phyloP scores from a whole-genome alignment of 495 filamentous ascomycete species.

The Penicillium canariense region DNA sequence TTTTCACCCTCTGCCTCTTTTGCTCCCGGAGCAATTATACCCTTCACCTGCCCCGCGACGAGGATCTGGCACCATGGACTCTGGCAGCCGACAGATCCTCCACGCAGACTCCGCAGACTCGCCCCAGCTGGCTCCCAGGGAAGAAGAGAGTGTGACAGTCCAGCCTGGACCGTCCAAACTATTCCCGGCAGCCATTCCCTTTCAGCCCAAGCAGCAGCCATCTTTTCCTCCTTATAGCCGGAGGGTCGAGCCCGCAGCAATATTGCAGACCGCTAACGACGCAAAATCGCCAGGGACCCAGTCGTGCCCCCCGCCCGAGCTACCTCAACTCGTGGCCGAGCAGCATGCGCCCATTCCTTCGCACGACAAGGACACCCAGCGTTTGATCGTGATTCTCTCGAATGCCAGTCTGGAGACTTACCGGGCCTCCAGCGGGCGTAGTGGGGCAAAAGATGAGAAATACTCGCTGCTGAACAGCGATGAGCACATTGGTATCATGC shows the following conservation, averaged over 20 bases:
- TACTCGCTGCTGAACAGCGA: constrained; percentile 97
- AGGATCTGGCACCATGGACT: background rate
- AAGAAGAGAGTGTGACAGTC: background rate
- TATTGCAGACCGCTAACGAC: constrained; percentile 23
- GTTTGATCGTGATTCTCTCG: constrained; percentile 92
- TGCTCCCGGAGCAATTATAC: background rate
- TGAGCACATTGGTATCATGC: constrained; percentile 97
- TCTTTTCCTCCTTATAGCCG: background rate
- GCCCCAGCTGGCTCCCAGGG: background rate
- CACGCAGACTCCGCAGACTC: background rate
- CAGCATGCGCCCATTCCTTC: constrained; percentile 82
- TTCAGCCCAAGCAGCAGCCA: background rate
- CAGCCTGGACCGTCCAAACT: background rate
- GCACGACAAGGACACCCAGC: constrained; percentile 82
- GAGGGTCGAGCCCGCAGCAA: constrained; percentile 1
- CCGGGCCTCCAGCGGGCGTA: constrained; percentile 73
- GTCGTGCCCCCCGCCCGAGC: constrained; percentile 85
- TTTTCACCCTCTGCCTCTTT: constrained; percentile 1
- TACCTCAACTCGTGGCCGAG: constrained; percentile 89
- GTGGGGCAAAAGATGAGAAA: constrained; percentile 78
- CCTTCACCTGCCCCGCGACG: background rate
- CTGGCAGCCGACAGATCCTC: background rate
- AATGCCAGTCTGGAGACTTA: constrained; percentile 98
- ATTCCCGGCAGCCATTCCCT: background rate
- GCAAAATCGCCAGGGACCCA: constrained; percentile 64